Evolutionary conservation across 345 rosid genomes (phyloP).

Genomic region (Trapa bicornis): DNA sequence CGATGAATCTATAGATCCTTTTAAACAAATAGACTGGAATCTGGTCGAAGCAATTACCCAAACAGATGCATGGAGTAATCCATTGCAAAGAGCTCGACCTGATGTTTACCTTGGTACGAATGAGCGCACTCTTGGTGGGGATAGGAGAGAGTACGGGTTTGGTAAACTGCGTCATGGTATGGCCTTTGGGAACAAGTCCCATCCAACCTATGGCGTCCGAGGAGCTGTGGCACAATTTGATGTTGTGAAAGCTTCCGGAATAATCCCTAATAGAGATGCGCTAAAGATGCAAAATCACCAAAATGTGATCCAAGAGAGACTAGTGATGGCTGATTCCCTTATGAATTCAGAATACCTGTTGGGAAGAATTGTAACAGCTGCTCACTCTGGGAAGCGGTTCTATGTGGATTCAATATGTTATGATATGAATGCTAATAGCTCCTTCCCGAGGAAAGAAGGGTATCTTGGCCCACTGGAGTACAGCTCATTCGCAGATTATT

Average conservation of each 20-base stretch:
- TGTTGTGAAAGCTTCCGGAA: conserved; percentile 84
- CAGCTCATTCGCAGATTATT: conserved; percentile 86
- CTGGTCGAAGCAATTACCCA: conserved; percentile 44
- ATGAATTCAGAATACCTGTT: conserved; percentile 42
- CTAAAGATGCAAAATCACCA: conserved; percentile 22
- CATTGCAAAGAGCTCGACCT: conserved; percentile 94
- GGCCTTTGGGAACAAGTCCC: conserved; percentile 77
- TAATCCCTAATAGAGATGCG: conserved; percentile 56
- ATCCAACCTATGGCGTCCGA: conserved; percentile 96
- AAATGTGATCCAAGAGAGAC: conserved; percentile 34
- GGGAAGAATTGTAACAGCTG: conserved; percentile 90
- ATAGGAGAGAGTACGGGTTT: conserved; percentile 94
- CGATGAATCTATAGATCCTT: conserved; percentile 52
- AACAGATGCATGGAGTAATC: conserved; percentile 78
- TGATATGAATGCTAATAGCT: conserved; percentile 85
- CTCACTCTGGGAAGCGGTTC: conserved; percentile 98
- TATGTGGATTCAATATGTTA: conserved; percentile 78
- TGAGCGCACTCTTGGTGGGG: conserved; percentile 97
- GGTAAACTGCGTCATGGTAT: conserved; percentile 86
- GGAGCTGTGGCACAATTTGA: conserved; percentile 95
- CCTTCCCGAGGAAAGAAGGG: conserved; percentile 98
- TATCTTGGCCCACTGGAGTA: conserved; percentile 96
- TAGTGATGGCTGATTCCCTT: conserved; percentile 80
- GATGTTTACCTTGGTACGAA: conserved; percentile 97
- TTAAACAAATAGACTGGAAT: conserved; percentile 76